Conservation (phyloP, 148 eudicot genomes). For the Cornus suecica region DNA sequence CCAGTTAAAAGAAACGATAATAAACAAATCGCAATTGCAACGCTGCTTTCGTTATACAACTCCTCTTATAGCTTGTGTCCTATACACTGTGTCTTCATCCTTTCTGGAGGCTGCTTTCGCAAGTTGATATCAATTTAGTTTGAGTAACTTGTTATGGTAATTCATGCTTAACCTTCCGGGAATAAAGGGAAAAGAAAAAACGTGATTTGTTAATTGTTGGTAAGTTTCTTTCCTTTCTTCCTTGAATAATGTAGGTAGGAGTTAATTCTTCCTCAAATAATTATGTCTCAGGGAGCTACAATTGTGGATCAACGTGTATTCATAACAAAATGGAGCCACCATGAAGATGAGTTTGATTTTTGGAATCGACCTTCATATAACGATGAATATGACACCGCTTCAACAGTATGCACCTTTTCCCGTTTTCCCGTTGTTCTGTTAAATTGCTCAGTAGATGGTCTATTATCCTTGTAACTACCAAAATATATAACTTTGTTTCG, state of each 20-base stretch:
- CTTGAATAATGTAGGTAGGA: background rate
- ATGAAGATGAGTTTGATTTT: conserved; percentile 57
- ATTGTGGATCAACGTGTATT: conserved; percentile 75
- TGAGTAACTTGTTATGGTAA: background rate
- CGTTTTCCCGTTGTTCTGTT: background rate
- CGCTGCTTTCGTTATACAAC: too few relatives aligned
- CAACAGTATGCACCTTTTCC: conserved; percentile 34
- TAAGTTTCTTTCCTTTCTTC: background rate
- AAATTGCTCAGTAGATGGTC: background rate
- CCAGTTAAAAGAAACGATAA: too few relatives aligned
- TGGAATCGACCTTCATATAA: conserved; percentile 65
- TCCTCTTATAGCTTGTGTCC: too few relatives aligned
- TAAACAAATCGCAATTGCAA: too few relatives aligned
- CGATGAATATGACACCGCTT: conserved; percentile 35
- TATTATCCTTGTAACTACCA: background rate
- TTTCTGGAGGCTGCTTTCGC: too few relatives aligned
- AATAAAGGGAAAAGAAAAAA: too few relatives aligned
- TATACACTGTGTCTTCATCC: too few relatives aligned
- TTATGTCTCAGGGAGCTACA: conserved; percentile 59
- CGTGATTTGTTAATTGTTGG: background rate
- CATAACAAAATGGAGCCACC: conserved; percentile 78
- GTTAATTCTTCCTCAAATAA: conserved; percentile 1
- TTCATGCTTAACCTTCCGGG: background rate
- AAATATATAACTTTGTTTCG: background rate
- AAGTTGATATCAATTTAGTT: too few relatives aligned